Evolutionary conservation across 2,329 filamentous ascomycete genomes (phyloP), one percentile per base, ranked within the genome.

Genomic region (Pseudogymnoascus sp.): DNA sequence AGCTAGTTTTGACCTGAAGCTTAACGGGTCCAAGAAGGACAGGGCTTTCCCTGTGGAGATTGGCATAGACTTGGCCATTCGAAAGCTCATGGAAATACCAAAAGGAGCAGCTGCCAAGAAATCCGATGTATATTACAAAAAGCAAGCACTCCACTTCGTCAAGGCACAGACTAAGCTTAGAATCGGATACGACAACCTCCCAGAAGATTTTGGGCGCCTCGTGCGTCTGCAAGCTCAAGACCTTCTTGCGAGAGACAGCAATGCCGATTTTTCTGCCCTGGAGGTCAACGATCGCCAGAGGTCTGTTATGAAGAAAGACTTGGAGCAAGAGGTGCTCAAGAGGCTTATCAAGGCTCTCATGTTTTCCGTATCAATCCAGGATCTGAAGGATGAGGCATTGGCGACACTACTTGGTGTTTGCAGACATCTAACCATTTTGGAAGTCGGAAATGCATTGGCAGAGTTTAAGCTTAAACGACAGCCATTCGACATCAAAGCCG

Each of bases 151-250:
- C 68, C 87, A 92, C 65, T 82, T 97, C 70, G 87, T 99, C 71
- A 91, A 89, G 68, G 84, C 92, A 0, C 93, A 97, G 70, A 80
- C 96, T 61, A 99, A 97, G 77, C 80, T 99, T 34, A 86, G 93
- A 62, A 89, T 99, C 63, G 95, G 95, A 3, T 86, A 86, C 65
- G 95, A 99, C 71, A 88, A 84, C 69, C 79, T 97, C 11, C 93
- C 93, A 0, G 95, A 99, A 6, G 93, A 99, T 67, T 84, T 97
- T 66, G 87, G 91, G 3, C 85, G 90, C 49, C 80, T 96, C 7
- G 84, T 99, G 56, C 88, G 95, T 37, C 82, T 97, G 4, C 91
- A 97, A 73, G 93, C 91, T 0, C 90, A 96, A 70, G 95, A 99
- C 70, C 78, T 97, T 3, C 78, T 90, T 23, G 83, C 85, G 8